phyloP scores from a whole-genome alignment of 345 rosid genomes.

The Laguncularia racemosa region DNA sequence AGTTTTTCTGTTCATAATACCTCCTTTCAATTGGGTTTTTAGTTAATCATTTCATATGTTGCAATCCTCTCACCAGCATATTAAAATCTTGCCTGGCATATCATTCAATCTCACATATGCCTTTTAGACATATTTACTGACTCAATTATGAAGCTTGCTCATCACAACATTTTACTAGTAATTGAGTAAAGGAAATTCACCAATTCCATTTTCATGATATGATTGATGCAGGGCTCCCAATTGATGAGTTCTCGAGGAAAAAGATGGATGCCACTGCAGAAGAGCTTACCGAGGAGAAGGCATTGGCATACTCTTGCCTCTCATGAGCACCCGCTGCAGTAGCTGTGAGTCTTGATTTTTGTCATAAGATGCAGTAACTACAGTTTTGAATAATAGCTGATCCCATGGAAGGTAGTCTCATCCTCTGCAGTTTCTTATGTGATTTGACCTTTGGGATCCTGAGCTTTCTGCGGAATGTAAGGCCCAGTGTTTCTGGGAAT shows the following conservation, averaged over 20 bases:
- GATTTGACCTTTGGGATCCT: no score
- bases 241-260: conserved; percentile 91
- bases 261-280: conserved; percentile 88
- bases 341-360: not conserved
- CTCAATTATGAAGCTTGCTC: no score
- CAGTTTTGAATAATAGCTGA: conserved; percentile 27
- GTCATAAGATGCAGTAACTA: not conserved
- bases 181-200: not conserved
- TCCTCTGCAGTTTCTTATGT: no score
- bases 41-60: no score
- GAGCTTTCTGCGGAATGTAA: no score
- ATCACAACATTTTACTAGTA: no score
- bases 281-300: conserved; percentile 91
- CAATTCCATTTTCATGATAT: not conserved
- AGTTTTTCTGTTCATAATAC: no score
- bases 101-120: not conserved
- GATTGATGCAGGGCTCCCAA: conserved; percentile 45
- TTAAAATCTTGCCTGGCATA: not conserved
- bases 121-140: no score
- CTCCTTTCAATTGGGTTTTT: no score
- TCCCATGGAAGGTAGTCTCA: no score
- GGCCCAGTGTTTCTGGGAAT: no score
- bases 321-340: conserved; percentile 22
- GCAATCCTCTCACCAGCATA: no score
- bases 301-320: conserved; percentile 93